These are phyloP conservation scores for Ormosia emarginata DNA, from an alignment of 306 rosid genomes.

Conservation along the genomic window DNA sequence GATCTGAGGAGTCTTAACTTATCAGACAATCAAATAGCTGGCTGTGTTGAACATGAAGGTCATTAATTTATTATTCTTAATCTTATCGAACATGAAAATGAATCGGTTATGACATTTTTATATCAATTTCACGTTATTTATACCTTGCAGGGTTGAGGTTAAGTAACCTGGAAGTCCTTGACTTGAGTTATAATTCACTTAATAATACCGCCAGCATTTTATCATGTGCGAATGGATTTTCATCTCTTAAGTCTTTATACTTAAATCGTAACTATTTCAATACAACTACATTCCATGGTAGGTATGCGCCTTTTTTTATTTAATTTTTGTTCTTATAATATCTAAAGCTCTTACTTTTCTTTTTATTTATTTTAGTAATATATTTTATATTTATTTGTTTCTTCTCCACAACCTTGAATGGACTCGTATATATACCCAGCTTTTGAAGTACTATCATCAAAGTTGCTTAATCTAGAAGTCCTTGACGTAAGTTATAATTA, in stretches of 20 bases:
- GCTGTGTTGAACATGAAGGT: neutral
- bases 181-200: neutral
- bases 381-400: neutral
- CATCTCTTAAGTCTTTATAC: neutral
- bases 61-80: neutral
- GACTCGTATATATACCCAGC: neutral
- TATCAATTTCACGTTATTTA: too few relatives aligned
- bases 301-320: too few relatives aligned
- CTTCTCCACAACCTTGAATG: neutral
- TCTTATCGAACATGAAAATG: too few relatives aligned
- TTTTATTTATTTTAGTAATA: neutral
- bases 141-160: neutral
- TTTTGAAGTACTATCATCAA: neutral
- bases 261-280: accelerated
- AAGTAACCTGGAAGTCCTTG: neutral
- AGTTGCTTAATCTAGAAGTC: neutral
- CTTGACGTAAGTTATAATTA: neutral
- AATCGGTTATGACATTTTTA: too few relatives aligned
- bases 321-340: too few relatives aligned
- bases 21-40: neutral
- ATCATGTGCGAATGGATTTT: neutral
- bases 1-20: neutral
- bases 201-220: neutral
- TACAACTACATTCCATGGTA: neutral
- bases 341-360: too few relatives aligned